Conservation (phyloP, 306 rosid genomes). For the Biancaea sappan region DNA sequence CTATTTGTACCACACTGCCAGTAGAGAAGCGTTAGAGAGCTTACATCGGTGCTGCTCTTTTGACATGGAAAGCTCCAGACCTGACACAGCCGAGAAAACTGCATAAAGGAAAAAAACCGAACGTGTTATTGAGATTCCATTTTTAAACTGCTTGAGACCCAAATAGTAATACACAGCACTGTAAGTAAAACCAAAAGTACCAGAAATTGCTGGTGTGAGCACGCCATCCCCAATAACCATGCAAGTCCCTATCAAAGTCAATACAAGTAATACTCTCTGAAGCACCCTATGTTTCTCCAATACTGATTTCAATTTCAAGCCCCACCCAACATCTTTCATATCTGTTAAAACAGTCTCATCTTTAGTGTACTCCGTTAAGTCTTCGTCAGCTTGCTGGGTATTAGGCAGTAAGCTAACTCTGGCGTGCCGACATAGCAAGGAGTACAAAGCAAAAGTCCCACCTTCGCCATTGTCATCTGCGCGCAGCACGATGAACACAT, state of each 20-base stretch:
- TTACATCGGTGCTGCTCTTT: conserved; percentile 86
- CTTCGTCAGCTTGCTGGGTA: conserved; percentile 90
- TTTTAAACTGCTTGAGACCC: conserved; percentile 20
- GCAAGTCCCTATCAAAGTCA: conserved; percentile 92
- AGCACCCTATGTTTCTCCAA: conserved; percentile 80
- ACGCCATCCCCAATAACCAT: conserved; percentile 99
- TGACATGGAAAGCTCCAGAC: conserved; percentile 86
- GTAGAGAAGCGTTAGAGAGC: conserved; percentile 28
- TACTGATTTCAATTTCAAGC: conserved; percentile 65
- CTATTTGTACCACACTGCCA: not conserved
- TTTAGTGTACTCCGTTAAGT: conserved; percentile 73
- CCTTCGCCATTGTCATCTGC: conserved; percentile 99
- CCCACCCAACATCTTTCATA: conserved; percentile 54
- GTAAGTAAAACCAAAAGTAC: conserved; percentile 46
- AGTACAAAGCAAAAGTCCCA: conserved; percentile 92
- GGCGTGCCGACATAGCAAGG: conserved; percentile 87
- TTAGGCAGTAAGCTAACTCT: conserved; percentile 83
- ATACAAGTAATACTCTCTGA: conserved; percentile 77
- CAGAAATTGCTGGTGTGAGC: conserved; percentile 95
- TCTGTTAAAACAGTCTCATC: conserved; percentile 47
- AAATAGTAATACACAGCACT: conserved; percentile 10
- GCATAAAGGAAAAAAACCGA: conserved; percentile 44
- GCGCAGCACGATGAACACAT: conserved; percentile 91
- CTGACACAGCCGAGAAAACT: conserved; percentile 96
- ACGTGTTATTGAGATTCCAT: conserved; percentile 21